phyloP scores from a whole-genome alignment of 176 grass and related monocot genomes.

The Oryza punctata region DNA sequence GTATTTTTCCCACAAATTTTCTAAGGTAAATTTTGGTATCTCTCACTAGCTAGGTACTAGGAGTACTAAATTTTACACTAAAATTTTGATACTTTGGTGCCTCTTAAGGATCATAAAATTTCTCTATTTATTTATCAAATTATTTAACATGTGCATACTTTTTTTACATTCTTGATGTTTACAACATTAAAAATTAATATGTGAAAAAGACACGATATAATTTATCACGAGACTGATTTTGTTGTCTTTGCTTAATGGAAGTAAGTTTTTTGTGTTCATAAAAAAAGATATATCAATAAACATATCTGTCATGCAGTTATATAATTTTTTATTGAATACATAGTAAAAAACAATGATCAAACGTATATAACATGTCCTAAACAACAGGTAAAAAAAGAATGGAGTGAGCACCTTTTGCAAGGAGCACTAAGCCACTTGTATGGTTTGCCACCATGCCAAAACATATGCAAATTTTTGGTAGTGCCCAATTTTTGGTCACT shows the following conservation, averaged over 20 bases:
- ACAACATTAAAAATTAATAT: neutral
- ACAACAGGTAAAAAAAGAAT: no score
- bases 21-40: no score
- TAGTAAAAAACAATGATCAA: neutral
- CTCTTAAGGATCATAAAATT: no score
- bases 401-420: neutral
- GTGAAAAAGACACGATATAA: neutral
- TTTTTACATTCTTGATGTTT: neutral
- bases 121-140: neutral
- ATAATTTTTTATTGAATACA: neutral
- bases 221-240: neutral
- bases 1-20: no score
- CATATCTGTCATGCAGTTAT: neutral
- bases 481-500: no score
- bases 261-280: no score
- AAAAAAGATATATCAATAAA: neutral
- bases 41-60: no score
- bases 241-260: no score
- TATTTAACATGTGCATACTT: neutral
- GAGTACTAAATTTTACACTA: no score
- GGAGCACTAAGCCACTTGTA: neutral
- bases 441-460: no score
- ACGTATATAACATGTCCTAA: neutral
- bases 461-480: no score
- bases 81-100: no score